Conservation (phyloP, 495 filamentous ascomycete species). For the Geopyxis carbonaria region DNA sequence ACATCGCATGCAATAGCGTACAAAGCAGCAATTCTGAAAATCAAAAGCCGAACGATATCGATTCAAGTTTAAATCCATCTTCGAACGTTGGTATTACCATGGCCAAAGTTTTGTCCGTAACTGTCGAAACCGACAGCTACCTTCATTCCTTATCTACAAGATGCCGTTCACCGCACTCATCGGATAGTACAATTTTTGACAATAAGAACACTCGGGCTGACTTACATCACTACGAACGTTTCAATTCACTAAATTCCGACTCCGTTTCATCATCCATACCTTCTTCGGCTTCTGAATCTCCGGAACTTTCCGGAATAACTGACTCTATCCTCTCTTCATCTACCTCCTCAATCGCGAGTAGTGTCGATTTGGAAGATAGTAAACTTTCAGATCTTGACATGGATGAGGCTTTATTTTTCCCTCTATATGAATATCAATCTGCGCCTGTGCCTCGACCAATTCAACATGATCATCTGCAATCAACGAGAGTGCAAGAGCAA, state of each 20-base stretch:
- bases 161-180: constrained; percentile 19
- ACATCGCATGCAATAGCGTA: too few relatives aligned
- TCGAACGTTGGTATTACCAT: too few relatives aligned
- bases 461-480: not conserved
- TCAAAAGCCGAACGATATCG: too few relatives aligned
- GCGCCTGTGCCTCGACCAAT: not conserved
- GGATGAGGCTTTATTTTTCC: constrained; percentile 22
- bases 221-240: constrained; percentile 11
- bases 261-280: constrained; percentile 17
- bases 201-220: constrained; percentile 14
- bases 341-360: constrained; percentile 22
- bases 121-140: constrained; percentile 20
- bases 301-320: constrained; percentile 19
- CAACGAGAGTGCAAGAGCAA: not conserved
- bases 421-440: constrained; percentile 20
- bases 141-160: constrained; percentile 18
- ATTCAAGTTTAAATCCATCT: too few relatives aligned
- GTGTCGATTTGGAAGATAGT: constrained; percentile 18
- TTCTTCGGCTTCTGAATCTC: constrained; percentile 19
- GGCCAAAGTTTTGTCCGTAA: constrained; percentile 20
- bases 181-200: constrained; percentile 14
- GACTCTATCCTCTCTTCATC: constrained; percentile 18
- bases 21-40: too few relatives aligned
- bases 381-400: constrained; percentile 11
- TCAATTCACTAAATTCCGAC: constrained; percentile 5